Evolutionary conservation across 2,329 filamentous ascomycete species (phyloP).

Genomic region (Claviceps arundinis): DNA sequence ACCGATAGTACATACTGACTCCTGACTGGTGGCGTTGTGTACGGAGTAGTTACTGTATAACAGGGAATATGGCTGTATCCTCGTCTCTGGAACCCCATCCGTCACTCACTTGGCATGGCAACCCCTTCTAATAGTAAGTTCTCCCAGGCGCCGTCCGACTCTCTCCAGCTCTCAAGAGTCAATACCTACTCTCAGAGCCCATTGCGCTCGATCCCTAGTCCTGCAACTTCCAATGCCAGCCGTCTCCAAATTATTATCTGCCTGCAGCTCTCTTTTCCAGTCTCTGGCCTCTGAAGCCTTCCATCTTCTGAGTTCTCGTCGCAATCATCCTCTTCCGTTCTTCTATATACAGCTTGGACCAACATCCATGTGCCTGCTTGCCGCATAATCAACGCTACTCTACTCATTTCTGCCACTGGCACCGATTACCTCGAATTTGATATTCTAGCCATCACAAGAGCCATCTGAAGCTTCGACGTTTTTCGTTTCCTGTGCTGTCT

Average conservation of each 20-base stretch:
- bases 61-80: not conserved
- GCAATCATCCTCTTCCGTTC: no score
- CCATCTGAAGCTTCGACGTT: not conserved
- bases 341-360: no score
- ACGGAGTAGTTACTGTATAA: not conserved
- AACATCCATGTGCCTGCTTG: no score
- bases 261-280: no score
- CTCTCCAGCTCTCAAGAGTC: not conserved
- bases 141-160: not conserved
- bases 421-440: not conserved
- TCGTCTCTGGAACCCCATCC: conserved; percentile 5
- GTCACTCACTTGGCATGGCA: not conserved
- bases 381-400: no score
- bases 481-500: not conserved
- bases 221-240: no score
- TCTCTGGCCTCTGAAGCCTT: no score
- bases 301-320: no score
- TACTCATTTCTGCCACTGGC: not conserved
- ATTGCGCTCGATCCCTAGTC: no score
- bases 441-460: not conserved
- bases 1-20: not conserved
- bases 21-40: not conserved
- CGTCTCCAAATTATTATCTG: no score
- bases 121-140: not conserved
- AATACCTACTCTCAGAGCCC: no score